A percentile compares a stretch with the other conserved stretches of the same genome.
Conservation (phyloP, 2,329 filamentous ascomycete species). For the Epichloe gansuensis region DNA sequence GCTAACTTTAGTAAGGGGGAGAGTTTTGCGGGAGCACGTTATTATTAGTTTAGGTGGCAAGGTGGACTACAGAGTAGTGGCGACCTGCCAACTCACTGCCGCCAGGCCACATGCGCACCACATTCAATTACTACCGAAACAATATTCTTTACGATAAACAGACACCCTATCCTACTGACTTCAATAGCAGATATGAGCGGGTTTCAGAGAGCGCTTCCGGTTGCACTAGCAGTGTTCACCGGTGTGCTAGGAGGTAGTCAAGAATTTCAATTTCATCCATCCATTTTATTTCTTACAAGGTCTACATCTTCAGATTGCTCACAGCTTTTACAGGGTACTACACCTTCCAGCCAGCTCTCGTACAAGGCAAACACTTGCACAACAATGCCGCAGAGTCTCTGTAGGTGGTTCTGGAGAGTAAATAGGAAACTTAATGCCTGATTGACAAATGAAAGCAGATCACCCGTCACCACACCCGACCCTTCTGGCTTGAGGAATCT, state of each 20-base stretch:
- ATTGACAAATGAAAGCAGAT: background rate
- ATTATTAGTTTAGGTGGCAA: no score
- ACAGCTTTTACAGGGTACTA: slow-evolving; percentile 19
- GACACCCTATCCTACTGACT: background rate
- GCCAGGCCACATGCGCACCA: background rate
- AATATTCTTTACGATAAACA: no score
- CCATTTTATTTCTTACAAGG: background rate
- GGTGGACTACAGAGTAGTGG: background rate
- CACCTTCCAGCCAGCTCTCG: slow-evolving; percentile 25
- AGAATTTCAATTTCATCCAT: background rate
- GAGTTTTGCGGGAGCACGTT: background rate
- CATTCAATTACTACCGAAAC: background rate
- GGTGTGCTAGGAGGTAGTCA: slow-evolving; percentile 23
- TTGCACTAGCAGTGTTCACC: slow-evolving; percentile 24
- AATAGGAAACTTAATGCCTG: background rate
- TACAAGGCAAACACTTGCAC: slow-evolving; percentile 10
- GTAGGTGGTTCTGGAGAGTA: background rate
- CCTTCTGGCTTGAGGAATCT: background rate
- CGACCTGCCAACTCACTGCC: background rate
- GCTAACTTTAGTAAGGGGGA: background rate
- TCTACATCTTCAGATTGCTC: background rate
- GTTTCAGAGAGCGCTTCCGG: slow-evolving; percentile 22
- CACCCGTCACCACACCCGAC: background rate
- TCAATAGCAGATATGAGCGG: slow-evolving; percentile 16
- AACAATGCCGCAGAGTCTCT: background rate